Evolutionary conservation across 352 stramenopile genomes (phyloP), one percentile per base, ranked within the genome.

Genomic region (Phytopythium montanum): DNA sequence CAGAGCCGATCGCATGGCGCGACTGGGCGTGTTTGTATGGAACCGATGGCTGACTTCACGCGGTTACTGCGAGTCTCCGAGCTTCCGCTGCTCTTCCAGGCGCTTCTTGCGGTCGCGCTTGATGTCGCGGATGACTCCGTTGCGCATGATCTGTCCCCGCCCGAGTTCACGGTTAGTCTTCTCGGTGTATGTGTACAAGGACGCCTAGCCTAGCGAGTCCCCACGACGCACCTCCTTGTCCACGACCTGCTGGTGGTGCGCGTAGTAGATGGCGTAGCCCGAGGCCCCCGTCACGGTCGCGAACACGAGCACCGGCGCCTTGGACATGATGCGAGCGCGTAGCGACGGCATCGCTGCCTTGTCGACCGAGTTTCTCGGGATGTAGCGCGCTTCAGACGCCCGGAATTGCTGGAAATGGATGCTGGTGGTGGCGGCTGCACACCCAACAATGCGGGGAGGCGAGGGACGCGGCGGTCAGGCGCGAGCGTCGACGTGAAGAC

Each of bases 111-210:
- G 79, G 54, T 90, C 81, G 21, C 83, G 79, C 60, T 81, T 86
- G 59, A 93, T 93, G 65, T 93, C 83, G 56, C 85, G 85, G 54
- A 91, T 88, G 48, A 93, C 83, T 6, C 83, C 83, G 21, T 81
- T 77, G 26, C 81, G 77, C 83, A 93, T 93, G 36, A 68, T 63
- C 78, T 85, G 39, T 34, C 5, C n/a, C 46, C 16, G 29, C 9
- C 29, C 5, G 29, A 31, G 10, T 9, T 19, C 46, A 5, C 42
- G 12, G 34, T 19, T 39, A 4, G 28, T 16, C 39, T 45, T n/a
- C 36, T 49, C 42, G 19, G 13, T 18, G 28, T 28, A 48, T n/a
- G n/a, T n/a, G n/a, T n/a, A n/a, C n/a, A n/a, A n/a, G n/a, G n/a
- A n/a, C n/a, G n/a, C n/a, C n/a, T n/a, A n/a, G n/a, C 6, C 41